Evolutionary conservation across 305 asterid species (phyloP).

Genomic region (Fraxinus nigra): DNA sequence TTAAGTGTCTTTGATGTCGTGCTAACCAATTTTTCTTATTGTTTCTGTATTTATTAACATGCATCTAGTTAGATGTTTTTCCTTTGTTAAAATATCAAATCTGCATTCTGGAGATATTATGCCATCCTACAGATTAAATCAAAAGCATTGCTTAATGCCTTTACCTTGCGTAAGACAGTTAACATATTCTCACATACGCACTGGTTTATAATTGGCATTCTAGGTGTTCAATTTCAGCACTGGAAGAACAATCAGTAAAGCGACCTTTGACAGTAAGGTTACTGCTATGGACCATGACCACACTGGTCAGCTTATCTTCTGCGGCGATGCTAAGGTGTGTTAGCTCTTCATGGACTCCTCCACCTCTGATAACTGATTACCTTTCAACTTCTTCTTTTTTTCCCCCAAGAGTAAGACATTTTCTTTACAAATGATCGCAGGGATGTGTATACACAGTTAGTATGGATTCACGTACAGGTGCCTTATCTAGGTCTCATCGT

Average conservation of each 20-base stretch:
- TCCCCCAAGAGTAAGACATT: not conserved
- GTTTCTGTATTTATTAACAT: not conserved
- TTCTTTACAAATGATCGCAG: slow-evolving; percentile 44
- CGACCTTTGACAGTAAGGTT: slow-evolving; percentile 66
- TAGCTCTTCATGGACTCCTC: not conserved
- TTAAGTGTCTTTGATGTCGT: not conserved
- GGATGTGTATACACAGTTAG: slow-evolving; percentile 78
- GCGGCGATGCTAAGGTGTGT: slow-evolving; percentile 86
- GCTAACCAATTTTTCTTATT: not conserved
- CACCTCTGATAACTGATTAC: slow-evolving; percentile 2
- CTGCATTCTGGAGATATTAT: not conserved
- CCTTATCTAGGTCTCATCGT: slow-evolving; percentile 75
- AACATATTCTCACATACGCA: slow-evolving; percentile 16
- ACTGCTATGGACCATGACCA: slow-evolving; percentile 98
- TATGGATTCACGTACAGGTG: slow-evolving; percentile 74
- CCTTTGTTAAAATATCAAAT: not conserved
- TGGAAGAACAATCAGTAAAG: slow-evolving; percentile 73
- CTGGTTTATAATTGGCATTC: slow-evolving; percentile 30
- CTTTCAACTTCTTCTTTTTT: slow-evolving; percentile 1
- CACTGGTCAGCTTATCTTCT: slow-evolving; percentile 88
- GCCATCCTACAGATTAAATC: not conserved
- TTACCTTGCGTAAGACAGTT: slow-evolving; percentile 7
- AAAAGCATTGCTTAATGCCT: not conserved
- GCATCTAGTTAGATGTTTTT: not conserved
- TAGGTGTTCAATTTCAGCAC: slow-evolving; percentile 94